Percentiles rank a stretch among this genome's conserved stretches.
Conservation (phyloP, 805 yeast species). For the Ogataea kodamae region DNA sequence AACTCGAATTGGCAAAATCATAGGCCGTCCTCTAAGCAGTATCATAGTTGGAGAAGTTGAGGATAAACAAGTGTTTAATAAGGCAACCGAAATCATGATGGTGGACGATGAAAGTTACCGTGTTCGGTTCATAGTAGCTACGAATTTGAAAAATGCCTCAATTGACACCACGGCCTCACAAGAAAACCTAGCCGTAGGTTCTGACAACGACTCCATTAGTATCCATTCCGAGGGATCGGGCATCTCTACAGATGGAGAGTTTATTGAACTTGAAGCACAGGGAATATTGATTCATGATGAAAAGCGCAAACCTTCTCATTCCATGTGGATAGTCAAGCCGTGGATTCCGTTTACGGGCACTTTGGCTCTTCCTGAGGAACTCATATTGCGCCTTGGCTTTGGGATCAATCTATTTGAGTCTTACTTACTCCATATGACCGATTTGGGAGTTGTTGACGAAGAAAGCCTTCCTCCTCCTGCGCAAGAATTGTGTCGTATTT, state of each 20-base stretch:
- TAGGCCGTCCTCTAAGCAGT: slow-evolving; percentile 53
- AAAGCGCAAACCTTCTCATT: slow-evolving; percentile 60
- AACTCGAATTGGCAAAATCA: slow-evolving; percentile 51
- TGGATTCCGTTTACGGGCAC: slow-evolving; percentile 59
- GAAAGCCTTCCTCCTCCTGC: slow-evolving; percentile 73
- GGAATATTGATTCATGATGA: slow-evolving; percentile 78
- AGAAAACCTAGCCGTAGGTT: slow-evolving; percentile 4
- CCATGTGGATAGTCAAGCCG: slow-evolving; percentile 92
- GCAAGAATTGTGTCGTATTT: slow-evolving; percentile 80
- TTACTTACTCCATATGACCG: slow-evolving; percentile 63
- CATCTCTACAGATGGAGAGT: slow-evolving; percentile 55
- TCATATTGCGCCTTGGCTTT: slow-evolving; percentile 79
- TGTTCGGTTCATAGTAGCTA: slow-evolving; percentile 60
- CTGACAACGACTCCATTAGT: slow-evolving; percentile 28
- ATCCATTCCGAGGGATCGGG: slow-evolving; percentile 30
- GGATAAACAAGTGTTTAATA: slow-evolving; percentile 64
- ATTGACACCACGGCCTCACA: neutral
- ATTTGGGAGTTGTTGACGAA: slow-evolving; percentile 60
- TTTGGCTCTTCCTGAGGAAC: slow-evolving; percentile 63
- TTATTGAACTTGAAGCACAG: slow-evolving; percentile 84
- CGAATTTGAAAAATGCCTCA: slow-evolving; percentile 19
- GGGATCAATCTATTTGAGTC: slow-evolving; percentile 82
- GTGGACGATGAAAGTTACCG: slow-evolving; percentile 72
- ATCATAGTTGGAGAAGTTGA: slow-evolving; percentile 62
- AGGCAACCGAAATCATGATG: slow-evolving; percentile 69